Conservation (phyloP, 257 asterid species). For the Solanum lignicaule region DNA sequence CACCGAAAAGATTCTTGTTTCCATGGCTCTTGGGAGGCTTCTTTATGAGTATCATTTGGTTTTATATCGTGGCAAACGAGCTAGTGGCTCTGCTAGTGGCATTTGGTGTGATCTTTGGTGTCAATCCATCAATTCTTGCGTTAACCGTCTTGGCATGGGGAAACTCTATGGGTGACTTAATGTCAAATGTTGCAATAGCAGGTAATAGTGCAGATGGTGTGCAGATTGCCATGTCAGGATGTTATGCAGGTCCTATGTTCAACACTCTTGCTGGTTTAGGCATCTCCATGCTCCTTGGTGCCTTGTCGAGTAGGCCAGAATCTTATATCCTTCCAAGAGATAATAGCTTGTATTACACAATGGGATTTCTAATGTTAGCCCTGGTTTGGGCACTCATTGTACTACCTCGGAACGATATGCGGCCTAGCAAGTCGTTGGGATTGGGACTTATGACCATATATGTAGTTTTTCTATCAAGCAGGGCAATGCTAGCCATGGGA, state of each 20-base stretch:
- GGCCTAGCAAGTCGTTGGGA: constrained; percentile 52
- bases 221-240: constrained; percentile 81
- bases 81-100: constrained; percentile 60
- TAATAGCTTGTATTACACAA: constrained; percentile 47
- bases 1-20: constrained; percentile 36
- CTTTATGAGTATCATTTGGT: constrained; percentile 76
- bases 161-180: constrained; percentile 76
- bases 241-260: constrained; percentile 88
- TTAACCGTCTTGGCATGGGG: constrained; percentile 84
- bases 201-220: constrained; percentile 47
- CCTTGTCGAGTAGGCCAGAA: constrained; percentile 40
- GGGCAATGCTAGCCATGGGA: constrained; percentile 43
- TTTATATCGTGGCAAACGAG: constrained; percentile 66
- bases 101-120: constrained; percentile 42
- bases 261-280: constrained; percentile 70
- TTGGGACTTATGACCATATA: constrained; percentile 55
- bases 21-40: constrained; percentile 81
- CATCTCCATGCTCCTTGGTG: constrained; percentile 53
- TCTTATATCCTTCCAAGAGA: constrained; percentile 49
- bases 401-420: constrained; percentile 54
- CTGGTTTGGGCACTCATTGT: constrained; percentile 61
- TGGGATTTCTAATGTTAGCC: constrained; percentile 43
- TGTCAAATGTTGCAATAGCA: constrained; percentile 76
- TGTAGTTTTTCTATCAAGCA: constrained; percentile 35
- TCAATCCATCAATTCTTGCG: constrained; percentile 49